phyloP scores from a whole-genome alignment of 2,329 filamentous ascomycete genomes.

The Didymellaceae sp. region DNA sequence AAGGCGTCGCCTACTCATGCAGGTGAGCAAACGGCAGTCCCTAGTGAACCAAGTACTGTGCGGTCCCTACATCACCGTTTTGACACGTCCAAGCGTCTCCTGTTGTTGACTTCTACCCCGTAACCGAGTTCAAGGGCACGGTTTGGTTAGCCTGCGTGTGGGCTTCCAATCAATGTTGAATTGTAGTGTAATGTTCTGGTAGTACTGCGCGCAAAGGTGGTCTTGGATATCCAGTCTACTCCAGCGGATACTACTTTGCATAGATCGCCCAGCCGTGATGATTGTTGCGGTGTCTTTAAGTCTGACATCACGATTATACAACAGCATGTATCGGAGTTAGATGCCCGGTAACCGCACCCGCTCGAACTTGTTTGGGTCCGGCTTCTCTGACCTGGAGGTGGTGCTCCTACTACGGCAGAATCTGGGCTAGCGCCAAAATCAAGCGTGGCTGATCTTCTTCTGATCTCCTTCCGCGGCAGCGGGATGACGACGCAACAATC shows the following conservation, averaged over 20 bases:
- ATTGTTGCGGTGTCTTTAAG: too few relatives aligned
- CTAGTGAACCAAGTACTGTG: background rate
- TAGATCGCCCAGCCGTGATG: too few relatives aligned
- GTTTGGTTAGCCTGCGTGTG: too few relatives aligned
- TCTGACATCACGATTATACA: too few relatives aligned
- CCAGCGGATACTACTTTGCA: too few relatives aligned
- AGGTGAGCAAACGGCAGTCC: background rate
- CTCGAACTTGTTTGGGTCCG: background rate
- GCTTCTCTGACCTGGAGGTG: background rate
- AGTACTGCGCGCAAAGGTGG: too few relatives aligned
- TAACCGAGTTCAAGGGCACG: too few relatives aligned
- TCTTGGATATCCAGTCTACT: too few relatives aligned
- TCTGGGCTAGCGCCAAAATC: background rate
- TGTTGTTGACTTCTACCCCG: too few relatives aligned
- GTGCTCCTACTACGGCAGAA: background rate
- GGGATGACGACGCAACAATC: slow-evolving; percentile 5
- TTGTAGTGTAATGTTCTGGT: too few relatives aligned
- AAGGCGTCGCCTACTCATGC: background rate
- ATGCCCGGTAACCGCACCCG: background rate
- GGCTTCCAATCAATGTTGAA: too few relatives aligned
- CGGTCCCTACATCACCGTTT: background rate
- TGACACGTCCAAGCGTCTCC: background rate
- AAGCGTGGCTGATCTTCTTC: background rate
- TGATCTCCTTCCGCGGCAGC: background rate
- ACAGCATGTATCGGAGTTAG: too few relatives aligned